Percentiles rank a stretch among this genome's conserved stretches.
Conservation (phyloP, 441 rosid species). For the Pelargonium fulgidum region DNA sequence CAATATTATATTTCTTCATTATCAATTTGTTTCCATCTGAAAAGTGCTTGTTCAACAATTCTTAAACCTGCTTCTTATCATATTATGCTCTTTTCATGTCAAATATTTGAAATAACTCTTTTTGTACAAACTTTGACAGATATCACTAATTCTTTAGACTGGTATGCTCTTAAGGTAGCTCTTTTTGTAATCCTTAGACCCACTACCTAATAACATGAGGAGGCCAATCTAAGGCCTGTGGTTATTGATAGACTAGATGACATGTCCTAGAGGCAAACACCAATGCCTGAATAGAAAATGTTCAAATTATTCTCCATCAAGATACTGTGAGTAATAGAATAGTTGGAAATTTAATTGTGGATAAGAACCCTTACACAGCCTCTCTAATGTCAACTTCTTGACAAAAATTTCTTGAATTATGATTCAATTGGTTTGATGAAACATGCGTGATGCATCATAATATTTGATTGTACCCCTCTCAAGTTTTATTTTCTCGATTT, state of each 20-base stretch:
- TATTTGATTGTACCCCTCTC: not conserved
- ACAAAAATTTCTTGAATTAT: not conserved
- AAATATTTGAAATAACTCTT: no score
- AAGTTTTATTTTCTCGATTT: not conserved
- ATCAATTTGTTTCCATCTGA: constrained; percentile 2
- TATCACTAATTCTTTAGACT: no score
- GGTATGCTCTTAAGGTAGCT: not conserved
- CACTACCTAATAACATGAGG: not conserved
- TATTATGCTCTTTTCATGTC: no score
- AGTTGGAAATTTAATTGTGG: not conserved
- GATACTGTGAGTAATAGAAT: not conserved
- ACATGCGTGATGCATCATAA: not conserved
- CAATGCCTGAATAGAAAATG: not conserved
- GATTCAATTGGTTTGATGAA: not conserved
- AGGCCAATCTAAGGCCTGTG: not conserved
- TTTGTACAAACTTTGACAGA: no score
- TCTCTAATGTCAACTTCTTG: not conserved
- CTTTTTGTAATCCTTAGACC: not conserved
- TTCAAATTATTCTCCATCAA: not conserved
- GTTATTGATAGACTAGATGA: not conserved
- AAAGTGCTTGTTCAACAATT: not conserved
- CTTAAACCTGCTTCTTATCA: not conserved
- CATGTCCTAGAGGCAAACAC: not conserved
- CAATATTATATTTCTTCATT: not conserved
- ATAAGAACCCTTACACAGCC: not conserved